phyloP scores from a whole-genome alignment of 805 yeast species.

The Myxozyma udenii region DNA sequence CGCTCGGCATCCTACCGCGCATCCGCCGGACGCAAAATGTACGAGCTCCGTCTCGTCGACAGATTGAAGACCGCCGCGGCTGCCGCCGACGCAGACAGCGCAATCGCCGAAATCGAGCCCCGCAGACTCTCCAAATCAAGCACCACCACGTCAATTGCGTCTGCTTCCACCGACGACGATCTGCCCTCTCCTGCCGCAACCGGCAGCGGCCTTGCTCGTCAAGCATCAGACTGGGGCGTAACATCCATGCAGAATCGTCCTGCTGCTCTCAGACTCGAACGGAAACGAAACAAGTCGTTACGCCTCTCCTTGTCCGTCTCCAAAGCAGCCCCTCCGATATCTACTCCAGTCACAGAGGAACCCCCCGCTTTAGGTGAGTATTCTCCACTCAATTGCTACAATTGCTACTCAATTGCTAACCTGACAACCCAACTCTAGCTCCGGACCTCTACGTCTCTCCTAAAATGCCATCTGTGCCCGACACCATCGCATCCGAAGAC shows the following conservation, averaged over 20 bases:
- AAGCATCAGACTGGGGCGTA: no score
- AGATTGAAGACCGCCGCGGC: constrained; percentile 7
- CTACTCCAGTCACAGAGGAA: constrained; percentile 19
- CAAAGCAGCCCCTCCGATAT: constrained; percentile 13
- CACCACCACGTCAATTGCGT: neutral
- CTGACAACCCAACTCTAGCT: constrained; percentile 3
- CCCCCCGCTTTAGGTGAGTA: constrained; percentile 17
- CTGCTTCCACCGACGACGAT: no score
- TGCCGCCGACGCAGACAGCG: neutral
- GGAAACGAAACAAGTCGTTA: constrained; percentile 18
- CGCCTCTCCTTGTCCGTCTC: constrained; percentile 21
- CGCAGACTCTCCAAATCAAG: neutral
- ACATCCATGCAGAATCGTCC: neutral
- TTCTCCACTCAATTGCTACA: neutral
- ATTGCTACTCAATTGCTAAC: neutral
- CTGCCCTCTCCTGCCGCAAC: no score
- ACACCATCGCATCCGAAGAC: constrained; percentile 8
- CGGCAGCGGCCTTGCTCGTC: no score
- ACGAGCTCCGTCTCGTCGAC: constrained; percentile 26
- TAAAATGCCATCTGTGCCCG: constrained; percentile 17
- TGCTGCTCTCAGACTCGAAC: constrained; percentile 9
- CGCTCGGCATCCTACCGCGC: constrained; percentile 21
- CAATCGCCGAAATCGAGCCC: neutral
- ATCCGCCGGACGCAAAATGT: constrained; percentile 21
- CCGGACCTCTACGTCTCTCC: constrained; percentile 26